Conservation (phyloP, 208 protist species). For the Strigomonas culicis region DNA sequence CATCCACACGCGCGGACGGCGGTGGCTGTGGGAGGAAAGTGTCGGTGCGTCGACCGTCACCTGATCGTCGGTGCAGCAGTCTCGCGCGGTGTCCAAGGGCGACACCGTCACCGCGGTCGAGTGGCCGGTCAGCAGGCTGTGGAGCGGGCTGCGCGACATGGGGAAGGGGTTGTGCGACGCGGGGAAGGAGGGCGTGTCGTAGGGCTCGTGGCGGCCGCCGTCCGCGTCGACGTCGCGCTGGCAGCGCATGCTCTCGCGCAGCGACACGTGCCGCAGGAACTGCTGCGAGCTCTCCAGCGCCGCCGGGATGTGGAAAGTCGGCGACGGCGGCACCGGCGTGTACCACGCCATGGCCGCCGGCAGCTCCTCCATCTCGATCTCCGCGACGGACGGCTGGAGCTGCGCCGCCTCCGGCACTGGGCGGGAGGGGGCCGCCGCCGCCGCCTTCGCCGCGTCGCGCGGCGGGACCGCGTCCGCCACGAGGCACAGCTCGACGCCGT, state of each 20-base stretch:
- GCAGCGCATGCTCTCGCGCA: not conserved
- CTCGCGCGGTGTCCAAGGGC: too few species aligned
- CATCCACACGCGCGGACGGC: too few species aligned
- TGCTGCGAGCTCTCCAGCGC: conserved; percentile 6
- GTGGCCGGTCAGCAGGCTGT: too few species aligned
- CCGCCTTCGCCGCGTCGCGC: conserved; percentile 9
- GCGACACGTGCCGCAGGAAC: conserved; percentile 1
- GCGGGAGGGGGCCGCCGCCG: not conserved
- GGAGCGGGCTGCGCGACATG: too few species aligned
- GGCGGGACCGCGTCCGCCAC: conserved; percentile 12
- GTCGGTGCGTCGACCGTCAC: too few species aligned
- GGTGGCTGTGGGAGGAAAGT: too few species aligned
- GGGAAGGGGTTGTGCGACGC: too few species aligned
- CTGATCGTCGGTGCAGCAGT: too few species aligned
- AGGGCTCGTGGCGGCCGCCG: too few species aligned
- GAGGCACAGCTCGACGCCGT: not conserved
- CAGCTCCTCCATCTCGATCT: not conserved
- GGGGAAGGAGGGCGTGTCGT: too few species aligned
- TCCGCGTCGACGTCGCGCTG: too few species aligned
- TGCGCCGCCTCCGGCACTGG: too few species aligned
- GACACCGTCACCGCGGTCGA: not conserved
- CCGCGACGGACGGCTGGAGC: not conserved
- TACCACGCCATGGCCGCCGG: not conserved
- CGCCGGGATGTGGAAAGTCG: not conserved
- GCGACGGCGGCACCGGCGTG: not conserved